Evolutionary conservation across 1,284 basidiomycete species (phyloP), one percentile per base, ranked within the genome.

Genomic region (Ceratobasidium sp.): DNA sequence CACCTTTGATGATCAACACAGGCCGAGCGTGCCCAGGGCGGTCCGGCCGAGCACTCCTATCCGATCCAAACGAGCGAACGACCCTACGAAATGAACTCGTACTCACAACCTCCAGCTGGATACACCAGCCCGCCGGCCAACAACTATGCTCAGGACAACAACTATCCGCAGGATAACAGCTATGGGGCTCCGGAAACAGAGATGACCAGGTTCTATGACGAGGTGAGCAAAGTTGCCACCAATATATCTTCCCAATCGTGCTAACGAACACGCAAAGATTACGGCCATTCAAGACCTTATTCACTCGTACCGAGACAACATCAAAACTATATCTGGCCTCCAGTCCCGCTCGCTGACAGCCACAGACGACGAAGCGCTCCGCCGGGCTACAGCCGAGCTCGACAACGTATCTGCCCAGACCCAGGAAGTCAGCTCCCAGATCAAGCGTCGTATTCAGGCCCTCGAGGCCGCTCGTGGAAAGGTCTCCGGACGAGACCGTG

Each of bases 321-420:
- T 76, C 48, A 52, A 46, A 9, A 53, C 39, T 58, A 75, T 76
- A 41, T 55, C 74, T 18, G 53, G 62, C 32, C 69, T 76, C 18
- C 75, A 75, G n/a, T 58, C 70, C n/a, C 75, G 72, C 43, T 67
- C 72, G 21, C 53, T 76, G 14, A 72, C 67, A 18, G 60, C 55
- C 53, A 74, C 74, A 8, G 73, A 75, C 72, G 74, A 75, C 32
- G 71, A 59, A 10, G 57, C 65, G 16, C 39, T 74, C 52, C 41
- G 67, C 12, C 72, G 55, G n/a, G 69, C 73, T 58, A 72, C 46
- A 1, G 55, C 74, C 1, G 50, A 74, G 23, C 74, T 76, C 45
- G 71, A 61, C 18, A 41, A n/a, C 6, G 58, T 64, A 26, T 26
- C 73, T 12, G 21, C 36, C 18, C 48, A 64, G 46, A 72, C 61